Base-by-base conservation (phyloP, 306 rosid genomes). In the Erythrophleum fordii region DNA sequence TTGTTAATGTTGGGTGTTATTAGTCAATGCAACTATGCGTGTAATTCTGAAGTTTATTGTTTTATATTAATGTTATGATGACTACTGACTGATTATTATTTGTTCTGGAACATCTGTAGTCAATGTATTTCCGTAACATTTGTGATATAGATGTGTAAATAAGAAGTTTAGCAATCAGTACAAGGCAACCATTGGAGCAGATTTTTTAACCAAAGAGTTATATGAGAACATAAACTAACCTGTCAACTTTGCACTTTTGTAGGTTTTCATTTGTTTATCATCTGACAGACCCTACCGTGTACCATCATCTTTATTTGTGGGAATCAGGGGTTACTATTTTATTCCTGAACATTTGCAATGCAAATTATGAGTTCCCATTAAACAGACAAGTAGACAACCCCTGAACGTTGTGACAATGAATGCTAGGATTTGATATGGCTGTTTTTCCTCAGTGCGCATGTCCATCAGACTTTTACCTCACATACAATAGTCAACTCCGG, bases 1-100 rank as follows among this genome's bases (percentile, higher is more conserved):
- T 23, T 26, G 60, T 82, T 82, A 74, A 53, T 45, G 31, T 58
- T 74, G 69, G 60, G 13, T 39, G 51, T 69, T 83, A 65, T 41
- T 39, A 28, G 60, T 37, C 18, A 9, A 45, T 52, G 25, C 4
- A 62, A 42, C 31, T 62, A 31, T 51, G 13, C 68, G 22, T 29
- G 6, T 13, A 52, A 20, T 67, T 60, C 72, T 37, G 17, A 31
- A 23, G 20, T 62, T 16, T 11, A 20, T 55, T 31, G 12, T 31
- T 16, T 29, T 25, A 7, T 59, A 12, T 31, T 8, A 20, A 22
- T 55, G 53, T 18, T 51, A 18, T 51, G 22, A n/a, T 51, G 23
- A 51, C 31, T 29, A 14, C 14, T 62, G 69, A 7, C 23, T 31
- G 25, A 3, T 62, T 62, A 62, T 62, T 29, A 62, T 62, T 12